Evolutionary conservation across 179 eudicot species (phyloP).

Genomic region (Pouteria campechiana): DNA sequence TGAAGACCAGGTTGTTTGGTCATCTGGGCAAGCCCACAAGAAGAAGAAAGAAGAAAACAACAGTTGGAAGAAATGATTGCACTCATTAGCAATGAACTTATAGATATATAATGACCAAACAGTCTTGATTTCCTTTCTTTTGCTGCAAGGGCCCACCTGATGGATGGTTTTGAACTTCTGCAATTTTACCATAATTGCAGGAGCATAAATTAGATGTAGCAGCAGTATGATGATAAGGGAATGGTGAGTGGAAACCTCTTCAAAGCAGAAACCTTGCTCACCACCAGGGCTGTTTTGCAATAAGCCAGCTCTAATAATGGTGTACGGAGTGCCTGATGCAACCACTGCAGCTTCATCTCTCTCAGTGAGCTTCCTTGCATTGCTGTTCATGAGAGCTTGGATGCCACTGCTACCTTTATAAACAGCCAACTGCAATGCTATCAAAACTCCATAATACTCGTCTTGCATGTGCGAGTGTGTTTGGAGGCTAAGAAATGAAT

Average conservation of each 20-base stretch:
- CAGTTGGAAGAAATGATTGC: too few species aligned
- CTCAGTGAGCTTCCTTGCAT: slow-evolving; percentile 61
- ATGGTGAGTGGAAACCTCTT: slow-evolving; percentile 63
- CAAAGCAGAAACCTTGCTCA: slow-evolving; percentile 70
- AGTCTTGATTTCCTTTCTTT: too few species aligned
- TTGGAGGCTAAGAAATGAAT: neutral
- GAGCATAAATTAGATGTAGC: too few species aligned
- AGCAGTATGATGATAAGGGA: too few species aligned
- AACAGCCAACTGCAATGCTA: slow-evolving; percentile 84
- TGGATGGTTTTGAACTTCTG: too few species aligned
- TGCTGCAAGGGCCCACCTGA: too few species aligned
- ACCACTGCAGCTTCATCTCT: slow-evolving; percentile 50
- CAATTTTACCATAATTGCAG: too few species aligned
- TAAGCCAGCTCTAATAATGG: slow-evolving; percentile 63
- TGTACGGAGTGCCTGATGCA: slow-evolving; percentile 65
- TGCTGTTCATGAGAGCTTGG: slow-evolving; percentile 71
- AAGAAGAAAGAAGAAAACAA: too few species aligned
- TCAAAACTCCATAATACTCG: slow-evolving; percentile 29
- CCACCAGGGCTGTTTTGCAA: slow-evolving; percentile 65
- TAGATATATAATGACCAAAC: too few species aligned
- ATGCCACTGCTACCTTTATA: slow-evolving; percentile 69
- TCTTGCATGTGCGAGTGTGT: neutral
- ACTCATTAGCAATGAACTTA: too few species aligned
- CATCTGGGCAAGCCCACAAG: too few species aligned
- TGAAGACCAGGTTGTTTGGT: too few species aligned